Base-by-base conservation (phyloP, 1,284 basidiomycete genomes). In the Macrocybe sp. region DNA sequence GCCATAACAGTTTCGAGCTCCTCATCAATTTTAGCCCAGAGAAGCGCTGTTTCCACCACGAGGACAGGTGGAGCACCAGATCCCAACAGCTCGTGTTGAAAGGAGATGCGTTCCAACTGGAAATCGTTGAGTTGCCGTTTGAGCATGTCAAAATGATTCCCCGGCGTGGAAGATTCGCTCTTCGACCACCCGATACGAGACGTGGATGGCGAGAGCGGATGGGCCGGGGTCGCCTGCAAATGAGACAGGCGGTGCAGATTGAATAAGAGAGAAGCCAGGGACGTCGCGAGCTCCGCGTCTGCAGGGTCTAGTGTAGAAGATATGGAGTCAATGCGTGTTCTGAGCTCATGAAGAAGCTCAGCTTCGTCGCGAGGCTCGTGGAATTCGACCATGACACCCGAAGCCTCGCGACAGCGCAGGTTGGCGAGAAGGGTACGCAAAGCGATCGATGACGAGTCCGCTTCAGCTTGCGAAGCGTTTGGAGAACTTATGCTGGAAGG, bases 1-100 rank as follows among this genome's bases (percentile, higher is more conserved):
- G 72, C 63, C 2, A 83, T 73, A 9, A 91, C 78, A 7, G 66
- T 70, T 52, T 90, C 89, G 2, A 92, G 76, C 47, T 89, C 78
- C 47, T 80, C 74, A 55, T 90, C 86, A 31, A 92, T 81, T 33
- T 76, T 70, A 3, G 75, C 70, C 89, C 89, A 92, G 1, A 92
- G 68, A 11, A 91, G 68, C 1, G 83, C 75, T 1, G 74, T 66
- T 59, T 89, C 82, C 3, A 84, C 78, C 1, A 67, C 74, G n/a
- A 77, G 64, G 1, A 76, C 69, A 1, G 83, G 78, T 5, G 78
- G 67, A 2, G 63, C 59, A 40, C 59, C 67, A 32, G 63, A 62
- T 10, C 62, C 55, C 32, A 63, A 57, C 12, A 62, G 50, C 1
- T 65, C 66, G 22, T 63, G 59, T 43, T 69, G 68, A 3, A 67